Percentiles rank a stretch among this genome's conserved stretches.
phyloP scores from a whole-genome alignment of 495 filamentous ascomycete species.

The Barbatosphaeria neglecta region DNA sequence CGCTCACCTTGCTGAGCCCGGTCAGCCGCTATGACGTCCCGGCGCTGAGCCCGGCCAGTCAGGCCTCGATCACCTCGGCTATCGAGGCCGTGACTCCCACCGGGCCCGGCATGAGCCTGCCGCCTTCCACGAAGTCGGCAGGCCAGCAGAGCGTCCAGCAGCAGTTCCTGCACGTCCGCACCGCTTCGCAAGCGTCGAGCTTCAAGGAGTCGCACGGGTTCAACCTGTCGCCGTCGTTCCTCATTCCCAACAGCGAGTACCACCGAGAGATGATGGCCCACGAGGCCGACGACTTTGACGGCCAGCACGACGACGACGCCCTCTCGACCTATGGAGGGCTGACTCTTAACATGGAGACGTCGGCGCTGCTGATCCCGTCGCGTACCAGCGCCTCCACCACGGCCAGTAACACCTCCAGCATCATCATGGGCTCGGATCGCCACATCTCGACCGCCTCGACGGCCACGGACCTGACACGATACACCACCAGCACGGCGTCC shows the following conservation, averaged over 20 bases:
- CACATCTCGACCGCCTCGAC: slow-evolving; percentile 32
- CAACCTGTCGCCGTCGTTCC: slow-evolving; percentile 38
- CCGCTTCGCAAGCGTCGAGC: slow-evolving; percentile 33
- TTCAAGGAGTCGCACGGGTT: slow-evolving; percentile 46
- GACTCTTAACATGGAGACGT: slow-evolving; percentile 17
- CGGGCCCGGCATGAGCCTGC: slow-evolving; percentile 24
- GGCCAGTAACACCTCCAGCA: slow-evolving; percentile 16
- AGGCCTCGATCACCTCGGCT: slow-evolving; percentile 18
- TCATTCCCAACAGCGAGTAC: slow-evolving; percentile 37
- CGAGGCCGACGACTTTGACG: slow-evolving; percentile 21
- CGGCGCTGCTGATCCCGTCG: slow-evolving; percentile 11
- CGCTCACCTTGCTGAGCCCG: slow-evolving; percentile 26
- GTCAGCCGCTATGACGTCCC: slow-evolving; percentile 32
- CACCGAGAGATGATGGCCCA: slow-evolving; percentile 32
- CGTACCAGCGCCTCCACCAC: slow-evolving; percentile 36
- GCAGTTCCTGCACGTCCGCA: slow-evolving; percentile 14
- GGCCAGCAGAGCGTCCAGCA: slow-evolving; percentile 14
- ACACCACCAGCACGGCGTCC: slow-evolving; percentile 31
- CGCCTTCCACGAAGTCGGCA: slow-evolving; percentile 24
- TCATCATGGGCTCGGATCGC: slow-evolving; percentile 21
- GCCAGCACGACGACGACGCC: slow-evolving; percentile 18
- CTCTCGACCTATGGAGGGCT: slow-evolving; percentile 20
- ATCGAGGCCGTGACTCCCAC: slow-evolving; percentile 32
- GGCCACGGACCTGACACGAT: slow-evolving; percentile 29
- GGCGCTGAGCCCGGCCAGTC: slow-evolving; percentile 33